Evolutionary conservation across 2,329 filamentous ascomycete genomes (phyloP), one percentile per base, ranked within the genome.

Genomic region (Sporothrix euskadiensis): DNA sequence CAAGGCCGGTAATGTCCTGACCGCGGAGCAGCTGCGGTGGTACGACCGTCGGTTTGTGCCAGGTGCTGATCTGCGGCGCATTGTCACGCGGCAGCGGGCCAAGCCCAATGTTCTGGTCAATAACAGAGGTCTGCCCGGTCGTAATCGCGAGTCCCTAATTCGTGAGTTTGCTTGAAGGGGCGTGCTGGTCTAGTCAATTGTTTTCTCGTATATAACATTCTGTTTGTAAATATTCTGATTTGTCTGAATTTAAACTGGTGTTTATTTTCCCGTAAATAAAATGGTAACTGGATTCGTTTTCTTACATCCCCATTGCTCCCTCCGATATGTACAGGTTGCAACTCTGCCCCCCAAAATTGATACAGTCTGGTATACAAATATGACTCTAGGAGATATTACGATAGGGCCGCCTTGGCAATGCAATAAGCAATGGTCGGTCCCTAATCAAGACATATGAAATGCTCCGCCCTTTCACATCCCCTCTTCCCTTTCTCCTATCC

Each of bases 111-210:
- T 41, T 8, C 12, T 66, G 39, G 32, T 47, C 12, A 32, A 14
- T 9, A n/a, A 9, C 9, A 4, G 22, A 39, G 35, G 59, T 52
- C 52, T 9, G 54, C 74, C 19, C 16, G 72, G 71, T 56, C 26
- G 41, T 4, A 4, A 4, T 54, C 61, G 73, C 5, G 49, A 16
- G 14, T 75, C 71, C 57, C 56, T 76, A 16, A 41, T 74, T 30
- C 71, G 63, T 14, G 76, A 76, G 71, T 76, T 76, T 69, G 52
- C 72, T 0, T 76, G 41, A 66, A 70, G 32, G 19, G 8, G n/a
- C n/a, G n/a, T 22, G 19, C 26, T 26, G 26, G 26, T 26, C 2
- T 26, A 26, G 26, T 30, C 10, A 10, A 26, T 12, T 54, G 30
- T 56, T 54, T 47, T 26, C 16, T 65, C 41, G 39, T 44, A 56